A percentile compares a stretch with the other conserved stretches of the same genome.
phyloP scores from a whole-genome alignment of 805 yeast species.

The Grigorovia humatica region DNA sequence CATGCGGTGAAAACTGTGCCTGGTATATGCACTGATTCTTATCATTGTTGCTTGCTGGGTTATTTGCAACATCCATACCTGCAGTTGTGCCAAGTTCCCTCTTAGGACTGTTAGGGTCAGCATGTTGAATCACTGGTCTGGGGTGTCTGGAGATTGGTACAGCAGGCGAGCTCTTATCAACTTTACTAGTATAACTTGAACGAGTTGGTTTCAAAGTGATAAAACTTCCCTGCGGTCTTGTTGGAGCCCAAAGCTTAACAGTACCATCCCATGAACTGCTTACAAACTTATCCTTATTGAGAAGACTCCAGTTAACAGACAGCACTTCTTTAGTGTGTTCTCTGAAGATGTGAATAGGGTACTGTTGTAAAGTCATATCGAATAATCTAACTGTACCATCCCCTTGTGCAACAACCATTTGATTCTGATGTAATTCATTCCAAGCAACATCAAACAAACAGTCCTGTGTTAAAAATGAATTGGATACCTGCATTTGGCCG shows the following conservation, averaged over 20 bases:
- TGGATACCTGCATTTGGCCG: constrained; percentile 49
- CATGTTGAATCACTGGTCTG: background rate
- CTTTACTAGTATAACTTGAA: constrained; percentile 7
- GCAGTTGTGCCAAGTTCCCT: background rate
- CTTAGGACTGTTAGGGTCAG: background rate
- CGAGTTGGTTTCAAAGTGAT: constrained; percentile 38
- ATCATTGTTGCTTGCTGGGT: constrained; percentile 23
- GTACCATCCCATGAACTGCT: constrained; percentile 91
- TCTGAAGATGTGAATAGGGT: constrained; percentile 61
- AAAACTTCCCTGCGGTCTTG: constrained; percentile 39
- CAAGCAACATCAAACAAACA: constrained; percentile 81
- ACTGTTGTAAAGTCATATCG: constrained; percentile 56
- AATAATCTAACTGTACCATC: constrained; percentile 82
- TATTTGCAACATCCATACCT: background rate
- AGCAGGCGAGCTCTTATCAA: constrained; percentile 14
- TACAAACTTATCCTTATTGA: constrained; percentile 57
- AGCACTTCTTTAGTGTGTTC: constrained; percentile 76
- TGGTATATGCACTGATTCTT: constrained; percentile 59
- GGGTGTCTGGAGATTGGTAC: constrained; percentile 1
- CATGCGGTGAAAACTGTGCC: constrained; percentile 77
- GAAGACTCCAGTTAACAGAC: constrained; percentile 62
- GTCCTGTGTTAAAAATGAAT: constrained; percentile 81
- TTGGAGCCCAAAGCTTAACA: constrained; percentile 69
- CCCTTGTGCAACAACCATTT: constrained; percentile 71
- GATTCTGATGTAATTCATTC: constrained; percentile 88